Evolutionary conservation across 352 stramenopile genomes (phyloP).

Genomic region (Bremia lactucae): DNA sequence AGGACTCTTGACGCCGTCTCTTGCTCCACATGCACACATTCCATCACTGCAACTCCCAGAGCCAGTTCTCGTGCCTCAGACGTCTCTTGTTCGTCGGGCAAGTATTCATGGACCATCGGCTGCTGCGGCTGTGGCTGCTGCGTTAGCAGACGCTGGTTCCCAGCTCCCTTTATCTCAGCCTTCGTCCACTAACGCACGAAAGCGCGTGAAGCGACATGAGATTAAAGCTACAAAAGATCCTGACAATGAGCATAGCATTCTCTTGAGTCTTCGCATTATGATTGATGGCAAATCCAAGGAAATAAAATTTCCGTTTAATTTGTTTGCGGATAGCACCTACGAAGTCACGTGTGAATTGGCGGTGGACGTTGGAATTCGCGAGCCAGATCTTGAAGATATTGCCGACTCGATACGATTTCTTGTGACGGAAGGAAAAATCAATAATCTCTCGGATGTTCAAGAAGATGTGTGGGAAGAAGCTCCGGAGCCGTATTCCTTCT

Average conservation of each 20-base stretch:
- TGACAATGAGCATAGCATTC: slow-evolving; percentile 71
- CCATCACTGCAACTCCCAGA: slow-evolving; percentile 25
- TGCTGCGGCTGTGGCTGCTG: slow-evolving; percentile 8
- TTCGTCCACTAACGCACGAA: slow-evolving; percentile 17
- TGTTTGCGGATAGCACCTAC: slow-evolving; percentile 89
- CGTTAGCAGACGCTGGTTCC: slow-evolving; percentile 4
- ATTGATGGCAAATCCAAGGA: slow-evolving; percentile 90
- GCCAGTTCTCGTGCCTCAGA: slow-evolving; percentile 16
- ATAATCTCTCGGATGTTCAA: slow-evolving; percentile 64
- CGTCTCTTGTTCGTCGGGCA: slow-evolving; percentile 17
- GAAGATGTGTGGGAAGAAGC: slow-evolving; percentile 84
- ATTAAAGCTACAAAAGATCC: slow-evolving; percentile 76
- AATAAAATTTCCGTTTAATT: slow-evolving; percentile 94
- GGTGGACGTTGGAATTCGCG: slow-evolving; percentile 86
- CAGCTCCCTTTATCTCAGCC: not conserved
- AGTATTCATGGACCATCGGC: slow-evolving; percentile 21
- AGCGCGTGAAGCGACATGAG: slow-evolving; percentile 66
- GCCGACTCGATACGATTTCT: slow-evolving; percentile 88
- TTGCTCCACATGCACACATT: slow-evolving; percentile 12
- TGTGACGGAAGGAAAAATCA: slow-evolving; percentile 78
- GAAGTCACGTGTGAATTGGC: slow-evolving; percentile 93
- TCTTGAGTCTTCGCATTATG: slow-evolving; percentile 85
- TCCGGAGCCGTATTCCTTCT: slow-evolving; percentile 73
- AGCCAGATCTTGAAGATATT: slow-evolving; percentile 89
- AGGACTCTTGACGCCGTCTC: slow-evolving; percentile 22